These are phyloP conservation scores for Ascoidea rubescens DNA, from an alignment of 805 yeast species.

Conservation along the genomic window DNA sequence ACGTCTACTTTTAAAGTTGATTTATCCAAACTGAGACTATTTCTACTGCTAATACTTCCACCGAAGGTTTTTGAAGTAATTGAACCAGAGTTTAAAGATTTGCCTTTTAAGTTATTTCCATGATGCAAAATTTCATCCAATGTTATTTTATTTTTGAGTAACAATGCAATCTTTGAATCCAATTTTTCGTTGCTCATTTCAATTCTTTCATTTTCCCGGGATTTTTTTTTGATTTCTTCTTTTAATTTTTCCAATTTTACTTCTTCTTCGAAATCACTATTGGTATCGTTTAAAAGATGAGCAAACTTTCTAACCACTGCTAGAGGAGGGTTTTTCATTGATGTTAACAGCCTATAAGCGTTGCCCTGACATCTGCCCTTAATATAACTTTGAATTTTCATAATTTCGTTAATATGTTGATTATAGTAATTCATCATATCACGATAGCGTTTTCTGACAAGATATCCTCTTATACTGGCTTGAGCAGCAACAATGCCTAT, in stretches of 20 bases:
- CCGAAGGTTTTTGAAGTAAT: not conserved
- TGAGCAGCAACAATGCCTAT: constrained; percentile 34
- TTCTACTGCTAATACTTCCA: not conserved
- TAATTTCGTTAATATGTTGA: constrained; percentile 40
- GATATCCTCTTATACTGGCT: constrained; percentile 34
- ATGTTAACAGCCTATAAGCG: constrained; percentile 62
- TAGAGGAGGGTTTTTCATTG: constrained; percentile 64
- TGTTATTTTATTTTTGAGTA: constrained; percentile 69
- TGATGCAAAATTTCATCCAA: constrained; percentile 48
- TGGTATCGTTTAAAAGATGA: constrained; percentile 56
- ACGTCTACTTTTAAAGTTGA: not conserved
- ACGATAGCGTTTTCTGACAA: constrained; percentile 23
- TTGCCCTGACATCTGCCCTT: constrained; percentile 52
- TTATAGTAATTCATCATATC: constrained; percentile 33
- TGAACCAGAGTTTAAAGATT: not conserved
- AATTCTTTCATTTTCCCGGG: constrained; percentile 54
- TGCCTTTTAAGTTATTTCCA: constrained; percentile 17
- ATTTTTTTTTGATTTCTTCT: constrained; percentile 54
- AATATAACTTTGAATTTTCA: constrained; percentile 62
- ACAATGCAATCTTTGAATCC: constrained; percentile 62
- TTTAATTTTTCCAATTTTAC: constrained; percentile 50
- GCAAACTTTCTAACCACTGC: constrained; percentile 67
- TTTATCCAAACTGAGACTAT: not conserved
- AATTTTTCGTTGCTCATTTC: constrained; percentile 66
- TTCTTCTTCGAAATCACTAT: constrained; percentile 64